Evolutionary conservation across 176 grass and related monocot genomes (phyloP), one percentile per base, ranked within the genome.

Genomic region (Hyparrhenia diplandra): DNA sequence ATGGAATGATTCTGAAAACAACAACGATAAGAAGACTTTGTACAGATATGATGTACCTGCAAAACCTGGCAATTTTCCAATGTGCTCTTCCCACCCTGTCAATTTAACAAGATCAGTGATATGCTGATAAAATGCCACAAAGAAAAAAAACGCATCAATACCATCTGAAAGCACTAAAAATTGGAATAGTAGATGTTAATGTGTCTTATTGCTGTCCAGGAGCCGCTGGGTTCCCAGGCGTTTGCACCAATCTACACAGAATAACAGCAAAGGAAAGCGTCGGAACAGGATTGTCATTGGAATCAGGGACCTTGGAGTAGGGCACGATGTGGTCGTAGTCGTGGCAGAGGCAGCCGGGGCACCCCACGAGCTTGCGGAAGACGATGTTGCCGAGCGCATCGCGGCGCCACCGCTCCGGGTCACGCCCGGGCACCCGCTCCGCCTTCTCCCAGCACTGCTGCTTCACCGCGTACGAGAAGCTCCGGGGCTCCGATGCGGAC

Each of bases 391-490:
- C 96, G n/a, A 95, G 88, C 25, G 92, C 82, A 65, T 99, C 96
- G 84, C 90, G 96, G 88, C 96, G 92, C 96, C 96, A 99, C 82
- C 96, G 84, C 52, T 99, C 93, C 9, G 90, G 85, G 62, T 95
- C 92, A 17, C 92, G 71, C 30, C 89, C 93, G 49, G 79, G 84
- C 14, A 95, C 76, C 82, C 72, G 87, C 82, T 99, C 96, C 20
- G 96, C 92, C 89, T 94, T 95, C 47, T 93, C 92, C 96, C 96
- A 99, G 89, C 96, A 99, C 82, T 88, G 96, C 79, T 91, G 96
- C 87, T 99, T 99, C 40, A 99, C 90, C 42, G 68, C 75, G 78
- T 88, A 79, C 18, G 92, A 51, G 80, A 99, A 99, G 89, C 90
- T 99, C 82, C 96, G 81, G 10, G 96, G 90, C 75, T 95, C 92